Percentiles rank a stretch among this genome's conserved stretches.
Evolutionary conservation across 2,329 filamentous ascomycete genomes (phyloP).

Genomic region (Tricladium varicosporioides): DNA sequence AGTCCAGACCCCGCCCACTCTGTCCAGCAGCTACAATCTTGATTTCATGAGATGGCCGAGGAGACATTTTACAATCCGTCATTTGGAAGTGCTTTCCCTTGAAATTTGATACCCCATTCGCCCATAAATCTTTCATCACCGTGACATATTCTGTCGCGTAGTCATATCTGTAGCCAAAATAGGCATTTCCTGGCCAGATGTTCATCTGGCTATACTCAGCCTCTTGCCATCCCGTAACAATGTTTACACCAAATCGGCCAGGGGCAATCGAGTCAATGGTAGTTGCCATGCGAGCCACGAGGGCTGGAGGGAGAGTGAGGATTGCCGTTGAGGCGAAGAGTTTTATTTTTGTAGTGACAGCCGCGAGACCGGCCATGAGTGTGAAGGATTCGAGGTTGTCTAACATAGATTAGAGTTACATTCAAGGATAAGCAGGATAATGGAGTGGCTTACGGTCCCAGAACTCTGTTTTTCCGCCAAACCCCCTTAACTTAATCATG

Average conservation of each 20-base stretch:
- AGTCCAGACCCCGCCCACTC: constrained; percentile 35
- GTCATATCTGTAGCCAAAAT: constrained; percentile 35
- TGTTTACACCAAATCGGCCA: constrained; percentile 35
- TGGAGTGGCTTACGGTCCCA: constrained; percentile 27
- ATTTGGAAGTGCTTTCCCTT: constrained; percentile 36
- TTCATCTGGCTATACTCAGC: constrained; percentile 36
- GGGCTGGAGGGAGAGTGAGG: constrained; percentile 32
- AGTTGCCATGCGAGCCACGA: constrained; percentile 34
- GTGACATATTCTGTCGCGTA: constrained; percentile 36
- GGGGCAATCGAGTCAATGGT: constrained; percentile 35
- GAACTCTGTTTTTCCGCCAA: constrained; percentile 35
- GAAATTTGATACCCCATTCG: constrained; percentile 33
- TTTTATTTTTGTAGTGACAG: constrained; percentile 36
- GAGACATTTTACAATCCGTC: constrained; percentile 36
- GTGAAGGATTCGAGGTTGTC: constrained; percentile 36
- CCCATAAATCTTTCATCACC: constrained; percentile 37
- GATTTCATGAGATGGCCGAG: constrained; percentile 23
- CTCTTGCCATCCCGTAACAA: constrained; percentile 36
- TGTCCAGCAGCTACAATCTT: constrained; percentile 36
- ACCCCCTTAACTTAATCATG: constrained; percentile 35
- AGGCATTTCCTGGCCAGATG: constrained; percentile 34
- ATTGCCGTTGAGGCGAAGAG: constrained; percentile 35
- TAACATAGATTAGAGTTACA: not conserved
- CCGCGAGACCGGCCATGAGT: constrained; percentile 35
- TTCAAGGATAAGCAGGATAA: too few species aligned